Base-by-base conservation (phyloP, 441 rosid genomes). In the Brassica balearica region DNA sequence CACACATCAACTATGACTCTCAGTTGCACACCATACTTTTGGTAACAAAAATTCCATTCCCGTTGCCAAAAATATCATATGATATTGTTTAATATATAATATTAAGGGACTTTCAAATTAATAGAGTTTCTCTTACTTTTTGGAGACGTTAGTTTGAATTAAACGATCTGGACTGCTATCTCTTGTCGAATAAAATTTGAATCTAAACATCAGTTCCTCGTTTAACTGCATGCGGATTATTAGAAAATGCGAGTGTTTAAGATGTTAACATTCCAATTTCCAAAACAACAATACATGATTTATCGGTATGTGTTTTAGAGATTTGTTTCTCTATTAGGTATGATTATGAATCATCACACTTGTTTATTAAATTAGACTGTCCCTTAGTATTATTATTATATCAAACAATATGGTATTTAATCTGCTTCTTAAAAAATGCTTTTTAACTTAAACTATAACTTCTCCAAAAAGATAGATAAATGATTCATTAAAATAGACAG, bases 11-110 rank as follows among this genome's bases (percentile, higher is more conserved):
- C 77, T 78, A 17, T 62, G 25, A 61, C 17, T 69, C 77, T 64
- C 46, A n/a, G 15, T 69, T 74, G 66, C 29, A 74, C 71, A 74
- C 58, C 32, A 38, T 14, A 25, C 46, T 79, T 79, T 69, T 74
- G 51, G 53, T 41, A 19, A 43, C 32, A 69, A 19, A 73, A 29
- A 72, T 66, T 73, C 73, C 69, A 68, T 55, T 63, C 62, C 71
- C 69, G 66, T 74, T 79, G 3, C 78, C 60, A 22, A 34, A 73
- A 68, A 66, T 60, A 67, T 43, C 25, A 59, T 60, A 59, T 46
- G 17, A 32, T 60, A 22, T 66, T 6, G 67, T 27, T 43, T 65
- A 15, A 15, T 71, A 53, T 48, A 53, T 48, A 3, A 41, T 65
- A 22, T 20, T 58, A 59, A 65, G 2, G 36, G 60, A 25, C 10